Evolutionary conservation across 1,284 basidiomycete genomes (phyloP).

Genomic region (Cryptococcus sp.): DNA sequence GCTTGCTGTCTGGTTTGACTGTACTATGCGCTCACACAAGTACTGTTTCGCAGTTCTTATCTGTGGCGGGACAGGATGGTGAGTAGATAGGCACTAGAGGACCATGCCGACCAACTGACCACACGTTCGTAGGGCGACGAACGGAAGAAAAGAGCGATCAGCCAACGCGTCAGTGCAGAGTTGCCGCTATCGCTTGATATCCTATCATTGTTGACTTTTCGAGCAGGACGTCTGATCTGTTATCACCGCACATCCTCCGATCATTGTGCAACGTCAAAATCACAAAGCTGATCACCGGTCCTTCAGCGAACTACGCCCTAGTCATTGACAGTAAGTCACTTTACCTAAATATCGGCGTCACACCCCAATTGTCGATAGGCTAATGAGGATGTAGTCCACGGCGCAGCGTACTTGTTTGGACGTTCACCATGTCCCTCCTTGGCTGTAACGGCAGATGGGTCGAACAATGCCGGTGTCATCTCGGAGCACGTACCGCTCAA

Average conservation of each 20-base stretch:
- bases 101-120: neutral
- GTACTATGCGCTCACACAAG: too few relatives aligned
- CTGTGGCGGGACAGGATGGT: constrained; percentile 34
- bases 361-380: constrained; percentile 6
- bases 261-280: constrained; percentile 78
- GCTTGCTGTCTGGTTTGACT: too few relatives aligned
- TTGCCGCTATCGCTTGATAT: neutral
- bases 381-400: constrained; percentile 56
- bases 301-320: constrained; percentile 64
- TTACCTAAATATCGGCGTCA: neutral
- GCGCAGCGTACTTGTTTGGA: constrained; percentile 83
- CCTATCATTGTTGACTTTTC: neutral
- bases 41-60: constrained; percentile 24
- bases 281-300: constrained; percentile 69
- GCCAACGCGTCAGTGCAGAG: constrained; percentile 14
- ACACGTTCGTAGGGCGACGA: constrained; percentile 27
- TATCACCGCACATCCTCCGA: constrained; percentile 82
- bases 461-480: constrained; percentile 50
- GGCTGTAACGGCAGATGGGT: constrained; percentile 53
- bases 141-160: constrained; percentile 31
- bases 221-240: constrained; percentile 61
- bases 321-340: constrained; percentile 61
- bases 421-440: constrained; percentile 67
- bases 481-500: constrained; percentile 71
- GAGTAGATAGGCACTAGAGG: neutral